Base-by-base conservation (phyloP, 352 stramenopile genomes). In the Aphanomyces stellatus region DNA sequence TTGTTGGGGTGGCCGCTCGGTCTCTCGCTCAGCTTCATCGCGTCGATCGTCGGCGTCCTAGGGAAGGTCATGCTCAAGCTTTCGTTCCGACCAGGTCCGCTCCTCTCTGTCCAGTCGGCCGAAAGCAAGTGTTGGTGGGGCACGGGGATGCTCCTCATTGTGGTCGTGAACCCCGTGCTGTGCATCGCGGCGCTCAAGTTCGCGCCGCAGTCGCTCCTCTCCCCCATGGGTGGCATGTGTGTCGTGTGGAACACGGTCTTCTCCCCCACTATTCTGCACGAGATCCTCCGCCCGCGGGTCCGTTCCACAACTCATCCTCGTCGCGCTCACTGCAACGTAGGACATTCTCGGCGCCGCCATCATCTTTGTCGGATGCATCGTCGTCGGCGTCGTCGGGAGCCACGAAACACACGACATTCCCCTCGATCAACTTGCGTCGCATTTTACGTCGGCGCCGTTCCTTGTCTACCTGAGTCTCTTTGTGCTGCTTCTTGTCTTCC, bases 221-320 rank as follows among this genome's bases (percentile, higher is more conserved):
- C 84, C n/a, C 84, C 84, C 0, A 93, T 93, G 84, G 82, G 80
- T 11, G 84, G 84, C 0, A 76, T 93, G 51, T 90, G 82, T 8
- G 88, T 93, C 62, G 81, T 81, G 28, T 93, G 84, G 84, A 93
- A 93, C 71, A 90, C 82, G 48, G 72, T 91, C 27, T 77, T 93
- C 43, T 83, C 80, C 2, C 84, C 84, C 10, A 79, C 88, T 2
- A 51, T 93, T 30, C 70, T 93, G 19, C 25, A 57, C 43, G 60
- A 67, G 27, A 25, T 28, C 7, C 49, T 67, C n/a, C n/a, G 60
- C 11, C 11, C 24, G 10, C 43, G 46, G 33, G 59, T 65, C 57
- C 3, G 33, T 55, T 46, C 37, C 0, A 46, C 11, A 46, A 11
- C n/a, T 11, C 27, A n/a, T 27, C 33, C 2, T 27, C n/a, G 17